Base-by-base conservation (phyloP, 306 rosid genomes). In the Malus orientalis region DNA sequence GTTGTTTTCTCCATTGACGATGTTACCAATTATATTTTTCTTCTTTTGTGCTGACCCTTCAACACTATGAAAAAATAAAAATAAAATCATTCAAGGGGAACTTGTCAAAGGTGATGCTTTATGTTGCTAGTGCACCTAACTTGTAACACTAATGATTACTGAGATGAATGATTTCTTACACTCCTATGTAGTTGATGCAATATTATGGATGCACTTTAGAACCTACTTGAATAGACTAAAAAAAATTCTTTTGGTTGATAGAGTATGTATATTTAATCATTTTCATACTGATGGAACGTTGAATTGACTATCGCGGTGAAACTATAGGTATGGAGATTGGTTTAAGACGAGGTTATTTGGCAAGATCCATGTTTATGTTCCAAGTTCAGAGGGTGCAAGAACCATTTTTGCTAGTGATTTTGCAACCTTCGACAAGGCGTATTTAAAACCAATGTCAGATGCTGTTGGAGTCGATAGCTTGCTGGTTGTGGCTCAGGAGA, bases 291-390 rank as follows among this genome's bases (percentile, higher is more conserved):
- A 38, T 72, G 45, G 25, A 53, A 54, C 64, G 18, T 25, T 62
- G 61, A 70, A 71, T 22, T 66, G 61, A 71, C 22, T 60, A 32
- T 67, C 73, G 36, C 79, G 79, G 60, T 81, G 70, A 53, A 70
- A 77, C 45, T 63, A 91, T 9, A 40, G 96, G 91, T 73, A 89
- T 44, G 93, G 93, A 23, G 89, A 78, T 73, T 91, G 90, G 90
- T 91, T 91, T 87, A 91, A 81, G 89, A 87, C 96, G 30, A 84
- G 91, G 88, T 53, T 91, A 60, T 91, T 89, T 32, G 91, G 96
- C 20, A 87, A 86, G 87, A 70, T 80, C 75, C 96, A 91, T 71
- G 77, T 91, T 74, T 91, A 80, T 81, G 86, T 91, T 80, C 96
- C 96, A 10, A 89, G 73, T 60, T 67, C 84, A 25, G 93, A 87